A percentile compares a stretch with the other conserved stretches of the same genome.
These are phyloP conservation scores for barrel medic (Medicago truncatula) DNA, from an alignment of 306 rosid genomes.

Conservation along the genomic window DNA sequence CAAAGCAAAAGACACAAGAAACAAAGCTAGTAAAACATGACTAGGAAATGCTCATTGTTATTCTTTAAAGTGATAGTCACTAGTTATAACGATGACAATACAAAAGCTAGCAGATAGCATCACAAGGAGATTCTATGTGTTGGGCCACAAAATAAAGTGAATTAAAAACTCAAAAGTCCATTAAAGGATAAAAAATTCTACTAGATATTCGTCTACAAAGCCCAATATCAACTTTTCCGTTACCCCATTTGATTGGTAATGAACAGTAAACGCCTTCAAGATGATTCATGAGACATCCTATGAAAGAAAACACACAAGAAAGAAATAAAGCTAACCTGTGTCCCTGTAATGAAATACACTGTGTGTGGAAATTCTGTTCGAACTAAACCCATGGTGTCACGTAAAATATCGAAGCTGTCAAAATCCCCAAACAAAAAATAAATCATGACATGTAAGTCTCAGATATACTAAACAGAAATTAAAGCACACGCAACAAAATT, in stretches of 20 bases:
- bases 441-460: not conserved
- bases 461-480: slow-evolving; percentile 1
- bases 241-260: slow-evolving; percentile 1
- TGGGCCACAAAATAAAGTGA: not conserved
- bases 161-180: slow-evolving; percentile 3
- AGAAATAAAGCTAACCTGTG: slow-evolving; percentile 69
- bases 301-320: not conserved
- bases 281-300: slow-evolving; percentile 10
- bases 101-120: not conserved
- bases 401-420: slow-evolving; percentile 86
- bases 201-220: not conserved
- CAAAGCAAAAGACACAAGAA: slow-evolving; percentile 30
- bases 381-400: slow-evolving; percentile 74
- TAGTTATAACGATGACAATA: not conserved
- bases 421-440: slow-evolving; percentile 42
- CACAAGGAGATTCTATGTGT: not conserved
- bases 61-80: not conserved
- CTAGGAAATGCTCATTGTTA: not conserved
- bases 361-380: slow-evolving; percentile 87
- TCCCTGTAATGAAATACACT: slow-evolving; percentile 80
- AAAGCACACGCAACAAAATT: not conserved
- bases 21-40: slow-evolving; percentile 11
- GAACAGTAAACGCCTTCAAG: not conserved
- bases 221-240: slow-evolving; percentile 13
- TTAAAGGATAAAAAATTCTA: not conserved